Base-by-base conservation (phyloP, 2,329 filamentous ascomycete genomes). In the Clarireedia paspali region DNA sequence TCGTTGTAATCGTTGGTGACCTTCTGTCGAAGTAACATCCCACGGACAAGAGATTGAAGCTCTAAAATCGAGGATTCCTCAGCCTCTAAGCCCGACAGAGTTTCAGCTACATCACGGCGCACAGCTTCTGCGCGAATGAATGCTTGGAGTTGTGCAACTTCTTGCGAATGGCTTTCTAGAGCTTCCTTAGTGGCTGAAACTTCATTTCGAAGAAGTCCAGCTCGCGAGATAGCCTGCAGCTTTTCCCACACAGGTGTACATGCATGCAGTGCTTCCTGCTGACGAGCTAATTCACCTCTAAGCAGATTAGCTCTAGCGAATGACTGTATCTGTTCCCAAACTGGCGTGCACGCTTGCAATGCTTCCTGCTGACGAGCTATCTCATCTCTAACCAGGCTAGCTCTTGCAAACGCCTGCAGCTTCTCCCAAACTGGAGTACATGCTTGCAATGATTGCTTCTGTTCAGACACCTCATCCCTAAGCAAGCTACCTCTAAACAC, bases 41-140 rank as follows among this genome's bases (percentile, higher is more conserved):
- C 86, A 57, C 86, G 78, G 51, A 81, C 74, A 10, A 75, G 70
- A 5, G 79, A 78, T 68, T 89, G 84, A 4, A 88, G 68, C 6
- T 76, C 71, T 7, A 77, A 60, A 47, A 82, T 70, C 23, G 71
- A 72, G 0, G 70, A 57, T 62, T 80, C 75, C 51, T 77, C 72
- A 38, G 71, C 70, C 4, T 72, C 69, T 12, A 86, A 67, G 4
- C 70, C 72, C 39, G 77, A 75, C 3, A 82, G 69, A n/a, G 71
- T 75, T 15, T 73, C 66, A 1, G 75, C 67, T 1, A 83, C 69
- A 12, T 79, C 73, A 50, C 75, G 73, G 50, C 82, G 74, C 24
- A 82, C 76, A 7, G 77, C 80, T 6, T 72, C 76, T 1, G 80
- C 83, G 46, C 83, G 77, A 48, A 67, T 57, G 39, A 66, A 63